A percentile compares a stretch with the other conserved stretches of the same genome.
Conservation (phyloP, 2,329 filamentous ascomycete species). For the Lecanicillium sp. region DNA sequence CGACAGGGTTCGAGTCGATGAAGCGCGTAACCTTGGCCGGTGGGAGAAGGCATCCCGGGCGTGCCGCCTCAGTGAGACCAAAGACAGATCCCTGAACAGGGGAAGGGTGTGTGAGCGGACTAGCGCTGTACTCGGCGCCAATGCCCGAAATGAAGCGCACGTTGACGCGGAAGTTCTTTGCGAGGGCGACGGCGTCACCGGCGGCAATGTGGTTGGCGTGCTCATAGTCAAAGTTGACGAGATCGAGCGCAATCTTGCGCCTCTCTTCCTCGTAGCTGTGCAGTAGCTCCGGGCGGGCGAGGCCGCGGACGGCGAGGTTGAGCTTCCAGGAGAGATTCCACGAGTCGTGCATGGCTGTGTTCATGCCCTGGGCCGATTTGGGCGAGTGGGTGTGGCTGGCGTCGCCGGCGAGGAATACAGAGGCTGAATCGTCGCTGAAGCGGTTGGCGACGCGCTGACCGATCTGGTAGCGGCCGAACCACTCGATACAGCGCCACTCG, state of each 20-base stretch:
- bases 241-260: constrained; percentile 51
- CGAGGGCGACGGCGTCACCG: constrained; percentile 55
- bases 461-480: constrained; percentile 67
- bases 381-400: constrained; percentile 67
- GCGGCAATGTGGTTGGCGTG: constrained; percentile 51
- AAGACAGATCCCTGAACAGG: constrained; percentile 28
- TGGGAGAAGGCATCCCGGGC: constrained; percentile 49
- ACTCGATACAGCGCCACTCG: constrained; percentile 53
- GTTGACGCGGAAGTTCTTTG: constrained; percentile 62
- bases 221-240: constrained; percentile 52
- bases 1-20: constrained; percentile 70
- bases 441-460: constrained; percentile 63
- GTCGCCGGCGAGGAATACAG: constrained; percentile 64
- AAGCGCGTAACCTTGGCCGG: constrained; percentile 67
- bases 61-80: constrained; percentile 21
- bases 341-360: constrained; percentile 52
- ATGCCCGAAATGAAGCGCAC: constrained; percentile 68
- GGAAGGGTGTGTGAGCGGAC: constrained; percentile 37
- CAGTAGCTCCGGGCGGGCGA: constrained; percentile 47
- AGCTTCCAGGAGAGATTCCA: constrained; percentile 52
- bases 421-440: constrained; percentile 54
- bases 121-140: constrained; percentile 53
- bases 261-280: constrained; percentile 57
- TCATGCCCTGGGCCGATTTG: constrained; percentile 64
- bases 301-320: constrained; percentile 45